Evolutionary conservation across 345 rosid species (phyloP).

Genomic region (Bruguiera parviflora): DNA sequence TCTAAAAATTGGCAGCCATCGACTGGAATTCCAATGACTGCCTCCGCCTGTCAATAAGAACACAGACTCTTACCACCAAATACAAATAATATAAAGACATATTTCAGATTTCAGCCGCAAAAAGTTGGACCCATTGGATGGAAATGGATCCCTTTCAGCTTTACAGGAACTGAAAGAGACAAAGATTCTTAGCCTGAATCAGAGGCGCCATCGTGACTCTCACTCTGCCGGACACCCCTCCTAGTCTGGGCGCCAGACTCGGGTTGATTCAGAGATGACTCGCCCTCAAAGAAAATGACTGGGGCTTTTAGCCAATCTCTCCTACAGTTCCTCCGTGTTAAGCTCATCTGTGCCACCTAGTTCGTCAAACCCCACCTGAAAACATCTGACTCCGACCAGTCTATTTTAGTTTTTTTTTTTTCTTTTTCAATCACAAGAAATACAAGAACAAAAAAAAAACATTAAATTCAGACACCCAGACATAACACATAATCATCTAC

Average conservation of each 20-base stretch:
- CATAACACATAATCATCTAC: constrained; percentile 95
- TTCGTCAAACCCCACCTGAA: constrained; percentile 89
- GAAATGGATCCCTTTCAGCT: too few relatives aligned
- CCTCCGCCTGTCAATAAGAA: too few relatives aligned
- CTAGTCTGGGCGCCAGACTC: constrained; percentile 46
- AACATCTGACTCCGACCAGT: not conserved
- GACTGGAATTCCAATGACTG: too few relatives aligned
- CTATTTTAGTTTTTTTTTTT: not conserved
- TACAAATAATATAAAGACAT: too few relatives aligned
- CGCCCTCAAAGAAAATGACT: constrained; percentile 76
- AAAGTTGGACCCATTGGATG: too few relatives aligned
- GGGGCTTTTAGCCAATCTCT: constrained; percentile 85
- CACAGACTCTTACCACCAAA: too few relatives aligned
- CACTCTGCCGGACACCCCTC: constrained; percentile 66
- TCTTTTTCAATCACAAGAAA: not conserved
- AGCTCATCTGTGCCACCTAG: constrained; percentile 93
- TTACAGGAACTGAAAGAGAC: too few relatives aligned
- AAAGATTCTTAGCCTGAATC: constrained; percentile 23
- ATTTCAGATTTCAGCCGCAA: too few relatives aligned
- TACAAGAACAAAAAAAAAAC: not conserved
- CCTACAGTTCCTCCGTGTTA: constrained; percentile 82
- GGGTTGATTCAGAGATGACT: constrained; percentile 50
- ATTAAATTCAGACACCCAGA: not conserved
- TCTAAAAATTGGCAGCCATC: too few relatives aligned
- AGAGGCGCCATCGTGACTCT: constrained; percentile 20